phyloP scores from a whole-genome alignment of 2,329 filamentous ascomycete species.

The Scedosporium minutisporum region DNA sequence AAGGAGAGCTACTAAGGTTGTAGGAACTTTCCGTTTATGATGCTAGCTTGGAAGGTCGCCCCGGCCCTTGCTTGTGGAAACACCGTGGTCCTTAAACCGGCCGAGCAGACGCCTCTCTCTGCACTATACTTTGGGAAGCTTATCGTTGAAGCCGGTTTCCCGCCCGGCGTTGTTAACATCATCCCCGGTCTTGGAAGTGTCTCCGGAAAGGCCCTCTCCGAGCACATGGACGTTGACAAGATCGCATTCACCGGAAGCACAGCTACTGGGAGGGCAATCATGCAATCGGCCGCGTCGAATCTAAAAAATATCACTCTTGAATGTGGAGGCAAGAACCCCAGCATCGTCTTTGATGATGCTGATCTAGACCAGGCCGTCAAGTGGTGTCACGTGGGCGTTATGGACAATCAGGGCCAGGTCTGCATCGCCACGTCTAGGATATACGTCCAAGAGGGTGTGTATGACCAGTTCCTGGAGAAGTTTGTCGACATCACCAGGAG shows the following conservation, averaged over 20 bases:
- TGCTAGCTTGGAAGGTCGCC: slow-evolving; percentile 65
- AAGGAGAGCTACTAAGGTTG: too few relatives aligned
- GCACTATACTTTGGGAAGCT: slow-evolving; percentile 53
- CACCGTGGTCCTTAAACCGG: slow-evolving; percentile 50
- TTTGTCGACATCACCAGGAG: slow-evolving; percentile 47
- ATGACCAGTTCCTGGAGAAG: slow-evolving; percentile 47
- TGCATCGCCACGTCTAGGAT: slow-evolving; percentile 51
- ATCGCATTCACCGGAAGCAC: slow-evolving; percentile 67
- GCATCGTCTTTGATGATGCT: slow-evolving; percentile 50
- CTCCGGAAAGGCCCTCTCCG: slow-evolving; percentile 55
- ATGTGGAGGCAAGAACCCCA: slow-evolving; percentile 50
- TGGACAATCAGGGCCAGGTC: slow-evolving; percentile 48
- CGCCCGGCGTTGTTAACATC: slow-evolving; percentile 64
- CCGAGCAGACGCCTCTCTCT: slow-evolving; percentile 52
- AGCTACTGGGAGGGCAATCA: slow-evolving; percentile 54
- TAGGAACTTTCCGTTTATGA: slow-evolving; percentile 61
- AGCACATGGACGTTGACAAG: slow-evolving; percentile 58
- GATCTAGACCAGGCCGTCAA: slow-evolving; percentile 55
- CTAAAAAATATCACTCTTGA: slow-evolving; percentile 51
- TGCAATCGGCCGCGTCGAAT: slow-evolving; percentile 53
- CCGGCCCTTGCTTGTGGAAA: slow-evolving; percentile 55
- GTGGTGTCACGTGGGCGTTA: slow-evolving; percentile 24
- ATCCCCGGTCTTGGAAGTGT: slow-evolving; percentile 57
- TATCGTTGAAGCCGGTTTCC: slow-evolving; percentile 62
- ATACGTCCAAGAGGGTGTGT: slow-evolving; percentile 46